Evolutionary conservation across 2,329 filamentous ascomycete species (phyloP), one percentile per base, ranked within the genome.

Genomic region (Penicillium sp.): DNA sequence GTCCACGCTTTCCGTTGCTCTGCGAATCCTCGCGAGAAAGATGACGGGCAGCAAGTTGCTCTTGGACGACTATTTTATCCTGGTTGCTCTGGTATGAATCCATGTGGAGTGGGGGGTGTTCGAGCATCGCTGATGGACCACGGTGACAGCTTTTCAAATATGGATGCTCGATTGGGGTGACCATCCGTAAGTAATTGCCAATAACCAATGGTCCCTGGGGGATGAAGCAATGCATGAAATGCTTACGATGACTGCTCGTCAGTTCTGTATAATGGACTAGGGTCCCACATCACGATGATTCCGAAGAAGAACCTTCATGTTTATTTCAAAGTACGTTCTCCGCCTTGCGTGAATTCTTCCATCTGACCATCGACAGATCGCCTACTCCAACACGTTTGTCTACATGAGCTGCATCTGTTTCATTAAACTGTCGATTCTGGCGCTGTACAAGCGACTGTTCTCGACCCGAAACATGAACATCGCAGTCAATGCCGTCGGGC

Each of bases 21-120:
- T 62, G 15, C 56, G 59, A 2, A 43, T 62, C 4, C 10, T 57
- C 30, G 52, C 59, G 2, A 36, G 59, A 18, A 53, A 46, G 23
- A 34, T 62, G 30, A 58, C 48, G 5, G 54, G 56, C 1, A 51
- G 45, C 18, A 47, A 31, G 5, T 31, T 62, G n/a, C 59, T 53
- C 25, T 16, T 60, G 41, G 59, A 62, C 41, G 58, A 62, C 41
- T 56, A 55, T 34, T 43, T 62, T 40, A 61, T 61, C 30, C 16
- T 62, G 3, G 37, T 59, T 26, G 58, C 58, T 33, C 37, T 62
- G 38, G 54, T 57, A 46, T 18, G 44, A 8, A 25, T n/a, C 4
- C n/a, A 4, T n/a, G 23, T 17, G 3, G 2, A 11, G 5, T 6
- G 19, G 18, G 8, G 8, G 19, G 10, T 9, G 20, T 13, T 20